Conservation (phyloP, 108 stramenopile genomes). For the Pseudonitzschia multiseries region DNA sequence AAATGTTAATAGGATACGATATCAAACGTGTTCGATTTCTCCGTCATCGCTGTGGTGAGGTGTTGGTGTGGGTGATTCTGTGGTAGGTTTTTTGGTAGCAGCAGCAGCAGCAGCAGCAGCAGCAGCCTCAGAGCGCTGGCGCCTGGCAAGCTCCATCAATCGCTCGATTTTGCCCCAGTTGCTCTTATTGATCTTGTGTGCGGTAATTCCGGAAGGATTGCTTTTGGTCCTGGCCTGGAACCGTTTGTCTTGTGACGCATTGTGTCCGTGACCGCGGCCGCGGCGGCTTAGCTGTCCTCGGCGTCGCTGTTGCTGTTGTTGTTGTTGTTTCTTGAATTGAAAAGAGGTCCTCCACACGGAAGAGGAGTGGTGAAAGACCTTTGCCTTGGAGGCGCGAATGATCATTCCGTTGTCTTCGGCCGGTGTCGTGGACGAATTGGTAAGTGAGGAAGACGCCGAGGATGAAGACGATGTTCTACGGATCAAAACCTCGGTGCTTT, state of each 20-base stretch:
- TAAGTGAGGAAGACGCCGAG: neutral
- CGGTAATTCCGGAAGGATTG: conserved; percentile 1
- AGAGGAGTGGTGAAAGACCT: conserved; percentile 5
- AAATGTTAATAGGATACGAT: too few species aligned
- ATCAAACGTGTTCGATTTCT: too few species aligned
- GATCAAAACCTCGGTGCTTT: neutral
- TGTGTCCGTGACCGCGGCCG: neutral
- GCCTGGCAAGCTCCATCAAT: conserved; percentile 2
- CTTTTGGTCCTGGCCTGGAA: conserved; percentile 12
- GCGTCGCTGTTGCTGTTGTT: neutral
- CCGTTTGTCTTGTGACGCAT: neutral
- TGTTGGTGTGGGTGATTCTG: neutral
- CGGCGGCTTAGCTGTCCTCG: neutral
- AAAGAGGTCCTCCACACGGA: neutral
- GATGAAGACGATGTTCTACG: neutral
- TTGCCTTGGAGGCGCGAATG: neutral
- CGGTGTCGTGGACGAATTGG: too few species aligned
- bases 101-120: neutral
- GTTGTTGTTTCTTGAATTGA: neutral
- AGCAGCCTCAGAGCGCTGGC: neutral
- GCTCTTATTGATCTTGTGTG: neutral
- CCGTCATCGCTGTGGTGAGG: too few species aligned
- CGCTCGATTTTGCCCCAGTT: conserved; percentile 11
- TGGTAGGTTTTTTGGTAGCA: neutral
- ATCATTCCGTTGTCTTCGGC: neutral